Evolutionary conservation across 805 yeast genomes (phyloP).

Genomic region (Starmerella stigmatis): DNA sequence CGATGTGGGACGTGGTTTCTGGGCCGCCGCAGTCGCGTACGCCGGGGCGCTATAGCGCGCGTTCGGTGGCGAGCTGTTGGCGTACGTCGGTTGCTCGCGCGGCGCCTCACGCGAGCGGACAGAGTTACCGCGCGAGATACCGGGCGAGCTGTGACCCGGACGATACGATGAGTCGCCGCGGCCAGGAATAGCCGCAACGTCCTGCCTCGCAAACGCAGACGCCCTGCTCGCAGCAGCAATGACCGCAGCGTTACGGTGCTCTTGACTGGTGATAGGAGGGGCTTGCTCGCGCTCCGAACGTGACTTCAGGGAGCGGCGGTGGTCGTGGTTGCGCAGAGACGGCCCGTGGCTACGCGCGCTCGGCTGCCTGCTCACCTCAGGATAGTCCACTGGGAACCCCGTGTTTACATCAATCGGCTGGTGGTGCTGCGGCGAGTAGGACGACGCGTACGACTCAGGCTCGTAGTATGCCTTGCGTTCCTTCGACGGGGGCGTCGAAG

Average conservation of each 20-base stretch:
- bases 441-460: background rate
- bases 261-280: constrained; percentile 1
- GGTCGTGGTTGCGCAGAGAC: constrained; percentile 8
- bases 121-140: constrained; percentile 6
- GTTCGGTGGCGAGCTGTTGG: too few relatives aligned
- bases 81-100: too few relatives aligned
- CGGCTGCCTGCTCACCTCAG: background rate
- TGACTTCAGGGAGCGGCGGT: constrained; percentile 1
- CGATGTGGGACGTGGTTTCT: too few relatives aligned
- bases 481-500: background rate
- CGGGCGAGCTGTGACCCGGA: constrained; percentile 1
- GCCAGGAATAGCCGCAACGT: constrained; percentile 18
- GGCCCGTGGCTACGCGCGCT: constrained; percentile 2
- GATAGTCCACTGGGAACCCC: constrained; percentile 18
- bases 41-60: too few relatives aligned
- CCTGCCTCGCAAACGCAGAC: constrained; percentile 20
- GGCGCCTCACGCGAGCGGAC: constrained; percentile 2
- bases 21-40: too few relatives aligned
- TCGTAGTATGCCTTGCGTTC: background rate
- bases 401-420: constrained; percentile 20
- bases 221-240: constrained; percentile 22
- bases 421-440: constrained; percentile 6
- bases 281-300: constrained; percentile 7
- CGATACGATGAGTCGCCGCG: constrained; percentile 6
- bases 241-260: constrained; percentile 20